Percentiles rank a stretch among this genome's conserved stretches.
Conservation (phyloP, 257 asterid genomes). For the Parsonsia alboflavescens region DNA sequence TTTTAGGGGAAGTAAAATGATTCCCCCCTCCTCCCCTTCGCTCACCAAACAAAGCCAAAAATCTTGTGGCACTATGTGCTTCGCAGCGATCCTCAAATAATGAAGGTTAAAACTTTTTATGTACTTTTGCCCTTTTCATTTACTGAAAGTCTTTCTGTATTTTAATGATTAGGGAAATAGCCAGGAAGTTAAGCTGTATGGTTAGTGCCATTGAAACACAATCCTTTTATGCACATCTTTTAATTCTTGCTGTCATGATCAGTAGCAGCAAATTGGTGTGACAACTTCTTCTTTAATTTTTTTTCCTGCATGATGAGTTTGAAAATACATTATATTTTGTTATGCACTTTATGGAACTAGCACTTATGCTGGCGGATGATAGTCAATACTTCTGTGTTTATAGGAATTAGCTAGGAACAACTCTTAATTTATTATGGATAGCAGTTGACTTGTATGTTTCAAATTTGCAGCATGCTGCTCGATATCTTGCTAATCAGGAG, state of each 20-base stretch:
- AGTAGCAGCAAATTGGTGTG: neutral
- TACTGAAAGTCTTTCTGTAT: neutral
- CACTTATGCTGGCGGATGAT: neutral
- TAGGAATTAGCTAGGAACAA: slow-evolving; percentile 4
- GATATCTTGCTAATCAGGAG: slow-evolving; percentile 97
- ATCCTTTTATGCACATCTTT: neutral
- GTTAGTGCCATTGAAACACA: neutral
- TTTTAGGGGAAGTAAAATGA: too few species aligned
- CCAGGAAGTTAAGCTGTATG: neutral
- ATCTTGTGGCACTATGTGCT: too few species aligned
- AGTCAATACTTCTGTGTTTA: neutral
- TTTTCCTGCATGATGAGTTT: neutral
- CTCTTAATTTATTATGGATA: slow-evolving; percentile 20
- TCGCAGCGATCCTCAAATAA: too few species aligned
- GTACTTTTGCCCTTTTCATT: neutral
- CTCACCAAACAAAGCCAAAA: too few species aligned
- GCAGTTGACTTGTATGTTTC: slow-evolving; percentile 23
- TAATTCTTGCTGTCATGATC: neutral
- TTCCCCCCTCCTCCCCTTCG: too few species aligned
- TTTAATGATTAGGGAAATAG: neutral
- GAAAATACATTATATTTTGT: neutral
- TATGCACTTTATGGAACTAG: neutral
- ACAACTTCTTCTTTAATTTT: neutral
- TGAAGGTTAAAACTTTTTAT: neutral
- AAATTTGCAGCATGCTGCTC: slow-evolving; percentile 91